phyloP scores from a whole-genome alignment of 257 asterid species.

The Misopates orontium region DNA sequence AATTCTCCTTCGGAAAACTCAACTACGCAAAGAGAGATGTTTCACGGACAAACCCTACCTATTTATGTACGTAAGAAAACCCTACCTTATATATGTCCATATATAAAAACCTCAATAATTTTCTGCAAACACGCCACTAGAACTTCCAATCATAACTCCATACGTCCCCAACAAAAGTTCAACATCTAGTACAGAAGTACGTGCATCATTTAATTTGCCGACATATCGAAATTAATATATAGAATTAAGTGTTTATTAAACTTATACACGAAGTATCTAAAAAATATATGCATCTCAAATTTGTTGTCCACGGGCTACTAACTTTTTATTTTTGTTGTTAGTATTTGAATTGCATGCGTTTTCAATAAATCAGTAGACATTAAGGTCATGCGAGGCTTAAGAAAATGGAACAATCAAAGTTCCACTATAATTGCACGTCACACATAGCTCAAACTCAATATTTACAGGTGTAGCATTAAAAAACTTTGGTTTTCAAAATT shows the following conservation, averaged over 20 bases:
- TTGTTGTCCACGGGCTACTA: neutral
- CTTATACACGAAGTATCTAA: neutral
- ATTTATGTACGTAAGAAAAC: neutral
- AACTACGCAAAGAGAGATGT: too few relatives aligned
- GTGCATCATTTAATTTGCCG: neutral
- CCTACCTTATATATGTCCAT: neutral
- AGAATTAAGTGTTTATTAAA: neutral
- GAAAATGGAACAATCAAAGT: too few relatives aligned
- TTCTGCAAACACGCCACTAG: neutral
- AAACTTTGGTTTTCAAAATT: too few relatives aligned
- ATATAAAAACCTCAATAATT: too few relatives aligned
- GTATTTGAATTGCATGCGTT: too few relatives aligned
- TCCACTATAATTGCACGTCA: too few relatives aligned
- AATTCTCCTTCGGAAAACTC: too few relatives aligned
- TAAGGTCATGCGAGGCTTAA: too few relatives aligned
- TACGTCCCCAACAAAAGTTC: neutral
- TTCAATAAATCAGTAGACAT: too few relatives aligned
- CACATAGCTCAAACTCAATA: too few relatives aligned
- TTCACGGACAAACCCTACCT: conserved; percentile 20
- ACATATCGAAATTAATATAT: neutral
- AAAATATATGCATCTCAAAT: neutral
- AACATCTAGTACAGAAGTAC: neutral
- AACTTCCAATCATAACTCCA: conserved; percentile 1
- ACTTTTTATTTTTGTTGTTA: too few relatives aligned
- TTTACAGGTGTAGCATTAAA: too few relatives aligned